Evolutionary conservation across 306 rosid genomes (phyloP), one percentile per base, ranked within the genome.

Genomic region (Adenanthera pavonina): DNA sequence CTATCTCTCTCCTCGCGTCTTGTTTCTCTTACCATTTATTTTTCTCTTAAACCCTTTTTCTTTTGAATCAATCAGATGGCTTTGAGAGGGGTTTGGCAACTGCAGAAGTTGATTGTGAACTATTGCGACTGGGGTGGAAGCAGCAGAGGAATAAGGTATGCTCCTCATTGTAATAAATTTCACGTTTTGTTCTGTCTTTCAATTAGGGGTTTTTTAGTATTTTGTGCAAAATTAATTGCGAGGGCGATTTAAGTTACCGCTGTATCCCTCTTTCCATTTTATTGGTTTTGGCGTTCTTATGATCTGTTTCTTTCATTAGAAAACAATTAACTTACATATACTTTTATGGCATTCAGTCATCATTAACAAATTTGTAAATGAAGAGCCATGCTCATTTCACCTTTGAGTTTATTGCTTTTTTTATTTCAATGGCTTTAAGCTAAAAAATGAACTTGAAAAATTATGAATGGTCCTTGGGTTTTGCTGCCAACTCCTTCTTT

Each of bases 91-190:
- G 94, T 82, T 48, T 95, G 98, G 98, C 98, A 95, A 69, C 91
- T 92, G 65, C 62, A 91, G 74, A 91, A 93, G 87, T 82, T 95
- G 80, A 76, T 93, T 75, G 99, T 93, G 72, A 95, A 91, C 88
- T 92, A 77, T 78, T 86, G 88, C 67, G 85, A 93, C 72, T 95
- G 97, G 97, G 97, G 97, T 12, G 97, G 99, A 83, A 93, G 99
- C 83, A 93, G 97, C 78, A 87, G 91, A 86, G 99, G 99, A 46
- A 90, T 91, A 80, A 91, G 97, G 97, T 92, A 84, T 71, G 38
- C 16, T 49, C 20, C 6, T 76, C 56, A 10, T 36, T 44, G 19
- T 16, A 51, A 61, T 78, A 38, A 33, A 78, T 46, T 30, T 47
- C 25, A 47, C 30, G 49, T 49, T 52, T 75, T 78, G 3, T 8